Conservation (phyloP, 768 basidiomycete genomes). For the Boletus pseudopeckii region DNA sequence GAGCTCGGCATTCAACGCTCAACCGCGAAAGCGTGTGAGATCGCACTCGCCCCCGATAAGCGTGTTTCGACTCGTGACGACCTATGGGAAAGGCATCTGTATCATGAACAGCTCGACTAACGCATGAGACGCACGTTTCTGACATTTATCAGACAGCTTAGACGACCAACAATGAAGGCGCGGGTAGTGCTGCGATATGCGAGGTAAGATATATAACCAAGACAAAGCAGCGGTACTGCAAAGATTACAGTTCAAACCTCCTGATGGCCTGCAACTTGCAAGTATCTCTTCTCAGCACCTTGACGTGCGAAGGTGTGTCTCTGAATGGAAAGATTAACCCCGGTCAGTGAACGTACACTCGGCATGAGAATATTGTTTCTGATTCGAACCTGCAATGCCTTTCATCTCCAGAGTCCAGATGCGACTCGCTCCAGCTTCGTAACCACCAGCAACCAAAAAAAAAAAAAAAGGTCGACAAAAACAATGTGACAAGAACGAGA, state of each 20-base stretch:
- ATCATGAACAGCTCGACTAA: not conserved
- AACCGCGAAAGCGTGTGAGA: not conserved
- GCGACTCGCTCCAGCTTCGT: too few relatives aligned
- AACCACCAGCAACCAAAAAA: too few relatives aligned
- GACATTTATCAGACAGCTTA: not conserved
- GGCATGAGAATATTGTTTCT: not conserved
- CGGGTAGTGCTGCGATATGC: too few relatives aligned
- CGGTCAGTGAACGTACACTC: too few relatives aligned
- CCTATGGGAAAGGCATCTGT: not conserved
- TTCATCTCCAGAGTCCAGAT: not conserved
- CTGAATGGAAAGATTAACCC: too few relatives aligned
- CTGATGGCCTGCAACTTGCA: too few relatives aligned
- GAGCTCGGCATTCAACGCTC: not conserved
- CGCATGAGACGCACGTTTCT: not conserved
- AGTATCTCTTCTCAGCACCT: not conserved
- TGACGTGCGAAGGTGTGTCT: too few relatives aligned
- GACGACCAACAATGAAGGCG: too few relatives aligned
- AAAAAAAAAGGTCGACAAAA: slow-evolving; percentile 3
- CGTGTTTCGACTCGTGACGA: not conserved
- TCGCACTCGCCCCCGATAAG: too few relatives aligned
- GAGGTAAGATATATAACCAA: too few relatives aligned
- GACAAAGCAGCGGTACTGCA: too few relatives aligned
- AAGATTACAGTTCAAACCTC: too few relatives aligned
- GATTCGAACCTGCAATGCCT: not conserved
- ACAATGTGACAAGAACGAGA: slow-evolving; percentile 33